These are phyloP conservation scores for Cryphonectria naterciae DNA, from an alignment of 2,329 filamentous ascomycete species.

Conservation along the genomic window DNA sequence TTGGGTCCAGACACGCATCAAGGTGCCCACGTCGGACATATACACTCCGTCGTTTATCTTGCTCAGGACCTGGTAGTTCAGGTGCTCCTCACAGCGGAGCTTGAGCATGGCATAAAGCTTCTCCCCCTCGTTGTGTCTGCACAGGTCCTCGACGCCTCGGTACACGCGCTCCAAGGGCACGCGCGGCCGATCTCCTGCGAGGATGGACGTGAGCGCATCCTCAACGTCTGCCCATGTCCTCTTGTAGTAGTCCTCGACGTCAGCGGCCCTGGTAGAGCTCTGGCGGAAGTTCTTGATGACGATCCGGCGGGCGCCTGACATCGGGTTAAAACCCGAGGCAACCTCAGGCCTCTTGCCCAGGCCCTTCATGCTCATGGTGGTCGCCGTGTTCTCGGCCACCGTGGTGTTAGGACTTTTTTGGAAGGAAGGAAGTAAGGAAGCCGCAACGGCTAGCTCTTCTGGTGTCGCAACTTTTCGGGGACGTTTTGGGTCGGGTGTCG, in stretches of 20 bases:
- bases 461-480: slow-evolving; percentile 26
- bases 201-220: slow-evolving; percentile 73
- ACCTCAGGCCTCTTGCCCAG: slow-evolving; percentile 44
- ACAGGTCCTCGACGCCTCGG: slow-evolving; percentile 88
- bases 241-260: slow-evolving; percentile 78
- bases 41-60: slow-evolving; percentile 55
- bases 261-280: slow-evolving; percentile 56
- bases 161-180: slow-evolving; percentile 88
- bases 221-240: slow-evolving; percentile 76
- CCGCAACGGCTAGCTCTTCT: background rate
- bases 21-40: slow-evolving; percentile 62
- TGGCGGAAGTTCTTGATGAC: slow-evolving; percentile 90
- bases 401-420: background rate
- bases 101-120: slow-evolving; percentile 70
- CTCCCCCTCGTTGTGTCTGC: slow-evolving; percentile 73
- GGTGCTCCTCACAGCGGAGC: slow-evolving; percentile 67
- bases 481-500: slow-evolving; percentile 38
- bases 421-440: background rate
- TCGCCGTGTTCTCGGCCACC: slow-evolving; percentile 15
- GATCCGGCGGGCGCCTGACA: slow-evolving; percentile 79
- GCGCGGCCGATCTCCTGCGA: slow-evolving; percentile 64
- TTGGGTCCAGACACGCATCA: slow-evolving; percentile 58
- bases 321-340: slow-evolving; percentile 65
- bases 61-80: slow-evolving; percentile 64
- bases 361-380: slow-evolving; percentile 37